Percentiles rank a stretch among this genome's conserved stretches.
Evolutionary conservation across 2,329 filamentous ascomycete species (phyloP).

Genomic region (Colletotrichum sojae): DNA sequence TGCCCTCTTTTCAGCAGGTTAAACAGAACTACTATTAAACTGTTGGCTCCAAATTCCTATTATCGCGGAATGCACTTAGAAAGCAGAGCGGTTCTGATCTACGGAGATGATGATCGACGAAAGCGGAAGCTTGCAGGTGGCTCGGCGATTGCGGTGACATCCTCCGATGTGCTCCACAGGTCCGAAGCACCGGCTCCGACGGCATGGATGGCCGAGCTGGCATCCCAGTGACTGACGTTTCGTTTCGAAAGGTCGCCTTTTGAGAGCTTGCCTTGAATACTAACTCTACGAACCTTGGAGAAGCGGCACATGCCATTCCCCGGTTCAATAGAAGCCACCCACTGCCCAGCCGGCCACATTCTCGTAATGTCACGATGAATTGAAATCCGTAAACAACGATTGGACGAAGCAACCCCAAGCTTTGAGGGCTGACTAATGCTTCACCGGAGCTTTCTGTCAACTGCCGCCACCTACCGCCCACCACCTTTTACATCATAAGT

Average conservation of each 20-base stretch:
- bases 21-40: too few relatives aligned
- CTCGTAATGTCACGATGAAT: neutral
- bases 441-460: neutral
- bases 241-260: too few relatives aligned
- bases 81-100: neutral
- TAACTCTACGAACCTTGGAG: too few relatives aligned
- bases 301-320: neutral
- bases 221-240: neutral
- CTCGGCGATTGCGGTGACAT: conserved; percentile 24
- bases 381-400: conserved; percentile 31
- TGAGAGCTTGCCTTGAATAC: too few relatives aligned
- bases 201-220: conserved; percentile 6
- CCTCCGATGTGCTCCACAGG: conserved; percentile 24
- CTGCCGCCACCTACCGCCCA: conserved; percentile 40
- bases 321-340: neutral
- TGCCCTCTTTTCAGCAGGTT: too few relatives aligned
- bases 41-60: too few relatives aligned
- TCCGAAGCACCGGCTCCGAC: conserved; percentile 30
- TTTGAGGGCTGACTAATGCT: conserved; percentile 32
- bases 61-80: neutral
- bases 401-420: conserved; percentile 5
- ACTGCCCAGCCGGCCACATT: neutral
- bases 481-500: conserved; percentile 39
- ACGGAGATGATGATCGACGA: neutral
- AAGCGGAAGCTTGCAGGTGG: neutral